A percentile compares a stretch with the other conserved stretches of the same genome.
These are phyloP conservation scores for Medicago lupulina DNA, from an alignment of 306 rosid genomes.

Conservation along the genomic window DNA sequence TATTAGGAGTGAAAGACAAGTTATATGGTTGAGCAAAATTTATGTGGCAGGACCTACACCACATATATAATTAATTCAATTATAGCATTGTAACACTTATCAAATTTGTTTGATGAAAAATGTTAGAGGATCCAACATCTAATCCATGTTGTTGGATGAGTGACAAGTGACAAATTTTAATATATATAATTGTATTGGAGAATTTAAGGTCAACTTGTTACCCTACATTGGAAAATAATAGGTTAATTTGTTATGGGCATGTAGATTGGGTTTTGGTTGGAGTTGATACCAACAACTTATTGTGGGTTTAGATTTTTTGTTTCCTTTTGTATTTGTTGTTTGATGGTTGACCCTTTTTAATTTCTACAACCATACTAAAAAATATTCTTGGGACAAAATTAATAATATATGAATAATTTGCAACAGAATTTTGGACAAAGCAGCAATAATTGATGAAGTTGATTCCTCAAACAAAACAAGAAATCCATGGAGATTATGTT, in stretches of 20 bases:
- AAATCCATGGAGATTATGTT: slow-evolving; percentile 81
- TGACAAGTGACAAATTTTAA: neutral
- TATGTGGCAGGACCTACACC: too few relatives aligned
- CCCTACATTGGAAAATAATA: neutral
- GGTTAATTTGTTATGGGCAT: neutral
- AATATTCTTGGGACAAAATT: neutral
- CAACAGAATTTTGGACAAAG: slow-evolving; percentile 71
- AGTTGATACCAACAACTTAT: slow-evolving; percentile 31
- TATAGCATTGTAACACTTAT: neutral
- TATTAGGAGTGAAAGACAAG: too few relatives aligned
- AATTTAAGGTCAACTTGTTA: neutral
- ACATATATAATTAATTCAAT: neutral
- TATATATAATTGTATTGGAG: neutral
- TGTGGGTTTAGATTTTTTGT: slow-evolving; percentile 2
- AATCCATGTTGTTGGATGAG: neutral
- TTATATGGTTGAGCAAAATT: too few relatives aligned
- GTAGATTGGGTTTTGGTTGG: neutral
- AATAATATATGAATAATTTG: neutral
- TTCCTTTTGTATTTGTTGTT: neutral
- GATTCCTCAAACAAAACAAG: slow-evolving; percentile 55
- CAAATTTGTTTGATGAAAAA: slow-evolving; percentile 4
- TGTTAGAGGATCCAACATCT: neutral
- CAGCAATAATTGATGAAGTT: slow-evolving; percentile 57
- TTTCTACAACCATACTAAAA: neutral
- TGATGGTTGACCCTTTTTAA: neutral